These are phyloP conservation scores for Phaeotremella skinneri DNA, from an alignment of 768 basidiomycete species.

Conservation along the genomic window DNA sequence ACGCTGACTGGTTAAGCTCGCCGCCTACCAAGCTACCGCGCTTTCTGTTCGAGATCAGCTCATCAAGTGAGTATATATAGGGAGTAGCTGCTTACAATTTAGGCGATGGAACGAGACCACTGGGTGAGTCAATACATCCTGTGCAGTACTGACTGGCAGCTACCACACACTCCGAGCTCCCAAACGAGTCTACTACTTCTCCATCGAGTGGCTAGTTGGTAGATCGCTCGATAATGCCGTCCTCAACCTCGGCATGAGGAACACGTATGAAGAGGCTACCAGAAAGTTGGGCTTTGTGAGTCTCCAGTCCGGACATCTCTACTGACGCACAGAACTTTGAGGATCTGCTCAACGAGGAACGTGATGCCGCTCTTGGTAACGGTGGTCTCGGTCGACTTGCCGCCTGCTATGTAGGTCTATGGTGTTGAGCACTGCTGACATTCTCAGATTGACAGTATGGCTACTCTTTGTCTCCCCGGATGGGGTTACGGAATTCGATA, in stretches of 20 bases:
- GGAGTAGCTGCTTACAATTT: conserved; percentile 1
- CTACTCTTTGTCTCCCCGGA: conserved; percentile 82
- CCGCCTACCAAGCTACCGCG: conserved; percentile 89
- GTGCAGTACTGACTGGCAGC: conserved; percentile 16
- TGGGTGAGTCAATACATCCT: conserved; percentile 41
- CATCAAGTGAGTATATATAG: conserved; percentile 58
- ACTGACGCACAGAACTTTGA: conserved; percentile 61
- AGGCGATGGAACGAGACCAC: conserved; percentile 73
- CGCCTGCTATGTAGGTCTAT: conserved; percentile 75
- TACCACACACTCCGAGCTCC: conserved; percentile 51
- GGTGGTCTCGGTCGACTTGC: conserved; percentile 94
- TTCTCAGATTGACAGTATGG: conserved; percentile 66
- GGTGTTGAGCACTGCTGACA: neutral
- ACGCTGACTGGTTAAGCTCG: conserved; percentile 55
- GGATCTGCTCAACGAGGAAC: conserved; percentile 80
- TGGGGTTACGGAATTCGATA: conserved; percentile 93
- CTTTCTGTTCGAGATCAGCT: conserved; percentile 84
- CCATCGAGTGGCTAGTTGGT: conserved; percentile 70
- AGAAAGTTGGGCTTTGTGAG: conserved; percentile 71
- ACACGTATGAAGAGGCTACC: conserved; percentile 66
- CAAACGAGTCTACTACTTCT: conserved; percentile 74
- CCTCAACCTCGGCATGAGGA: conserved; percentile 82
- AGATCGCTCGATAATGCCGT: conserved; percentile 63
- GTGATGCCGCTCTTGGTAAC: conserved; percentile 92
- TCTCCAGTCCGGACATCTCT: neutral